A percentile compares a stretch with the other conserved stretches of the same genome.
Evolutionary conservation across 257 asterid genomes (phyloP).

Genomic region (Nicotiana tomentosiformis): DNA sequence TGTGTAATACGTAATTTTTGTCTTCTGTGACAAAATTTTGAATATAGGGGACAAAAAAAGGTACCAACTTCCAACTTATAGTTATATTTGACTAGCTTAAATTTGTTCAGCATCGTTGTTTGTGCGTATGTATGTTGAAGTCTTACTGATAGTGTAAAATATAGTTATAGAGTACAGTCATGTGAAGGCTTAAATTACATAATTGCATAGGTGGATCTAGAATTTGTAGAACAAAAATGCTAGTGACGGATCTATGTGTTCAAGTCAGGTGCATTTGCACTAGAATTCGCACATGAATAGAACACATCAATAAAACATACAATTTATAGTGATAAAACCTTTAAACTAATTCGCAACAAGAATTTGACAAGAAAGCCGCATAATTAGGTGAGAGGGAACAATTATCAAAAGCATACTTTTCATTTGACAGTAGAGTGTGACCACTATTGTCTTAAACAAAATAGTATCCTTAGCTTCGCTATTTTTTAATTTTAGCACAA

Average conservation of each 20-base stretch:
- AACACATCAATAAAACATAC: background rate
- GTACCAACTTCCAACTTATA: background rate
- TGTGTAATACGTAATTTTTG: background rate
- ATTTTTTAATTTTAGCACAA: background rate
- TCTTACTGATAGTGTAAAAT: no score
- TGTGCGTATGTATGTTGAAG: no score
- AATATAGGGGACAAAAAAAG: background rate
- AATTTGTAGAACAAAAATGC: no score
- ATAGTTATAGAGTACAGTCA: no score
- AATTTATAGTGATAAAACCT: background rate
- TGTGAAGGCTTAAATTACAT: no score
- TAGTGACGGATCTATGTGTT: no score
- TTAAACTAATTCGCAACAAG: background rate
- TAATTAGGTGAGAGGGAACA: background rate
- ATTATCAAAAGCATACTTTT: background rate
- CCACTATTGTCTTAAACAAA: background rate
- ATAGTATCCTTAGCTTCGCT: background rate
- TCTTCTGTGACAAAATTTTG: background rate
- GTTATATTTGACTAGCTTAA: background rate
- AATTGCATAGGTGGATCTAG: no score
- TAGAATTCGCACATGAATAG: background rate
- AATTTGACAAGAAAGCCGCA: background rate
- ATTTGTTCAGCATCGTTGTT: background rate
- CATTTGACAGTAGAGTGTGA: background rate
- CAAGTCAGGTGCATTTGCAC: no score